Base-by-base conservation (phyloP, 306 rosid species). In the Fagus crenata region DNA sequence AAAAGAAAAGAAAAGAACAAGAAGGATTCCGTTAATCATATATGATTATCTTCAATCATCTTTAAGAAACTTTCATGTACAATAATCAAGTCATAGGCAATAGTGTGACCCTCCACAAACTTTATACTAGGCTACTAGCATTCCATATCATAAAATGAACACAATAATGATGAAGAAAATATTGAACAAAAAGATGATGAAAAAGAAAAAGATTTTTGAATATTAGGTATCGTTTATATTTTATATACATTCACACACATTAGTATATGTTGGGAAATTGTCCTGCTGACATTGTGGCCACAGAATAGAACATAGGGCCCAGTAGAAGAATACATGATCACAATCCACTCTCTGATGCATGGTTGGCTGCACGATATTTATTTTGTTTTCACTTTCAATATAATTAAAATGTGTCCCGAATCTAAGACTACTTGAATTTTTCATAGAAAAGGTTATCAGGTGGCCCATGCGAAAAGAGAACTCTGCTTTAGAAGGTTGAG, bases 401-500 rank as follows among this genome's bases (percentile, higher is more conserved):
- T 74, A 53, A 67, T 78, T 81, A 64, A 40, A 69, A 46, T n/a
- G 76, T 81, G 76, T 69, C 40, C 42, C 17, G 81, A 77, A 84
- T 76, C 78, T 74, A 83, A 68, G 64, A 32, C 77, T 75, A 40
- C 58, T 71, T 76, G 73, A 71, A 33, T 59, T 70, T 79, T 51
- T 53, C 9, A 79, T 53, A 71, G 69, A 79, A 53, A 67, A 74
- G 81, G 46, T 2, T 70, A 42, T 65, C 79, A 4, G 85, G 90
- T 77, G 86, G 74, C 49, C 81, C 75, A 56, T 58, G 40, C 28
- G 53, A 67, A 74, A 74, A 70, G 74, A 78, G 83, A 83, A 71
- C 63, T 58, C 77, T 74, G 53, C 82, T 83, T 80, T 77, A 65
- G 83, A 85, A 84, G 86, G 77, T 80, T 78, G 78, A 74, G 85